Evolutionary conservation across 768 basidiomycete species (phyloP).

Genomic region (Collybiopsis luxurians): DNA sequence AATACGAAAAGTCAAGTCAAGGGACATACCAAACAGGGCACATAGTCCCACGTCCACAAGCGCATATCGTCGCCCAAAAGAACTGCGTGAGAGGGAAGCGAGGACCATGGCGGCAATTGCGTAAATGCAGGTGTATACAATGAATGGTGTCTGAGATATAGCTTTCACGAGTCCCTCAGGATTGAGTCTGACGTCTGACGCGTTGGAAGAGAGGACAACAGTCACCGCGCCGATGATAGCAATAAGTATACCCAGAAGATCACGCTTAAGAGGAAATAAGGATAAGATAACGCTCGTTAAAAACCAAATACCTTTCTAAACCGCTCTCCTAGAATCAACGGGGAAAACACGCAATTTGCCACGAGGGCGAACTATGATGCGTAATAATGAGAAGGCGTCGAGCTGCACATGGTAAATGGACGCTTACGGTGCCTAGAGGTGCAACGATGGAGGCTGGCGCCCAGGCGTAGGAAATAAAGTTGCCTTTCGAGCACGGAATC

Average conservation of each 20-base stretch:
- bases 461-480: constrained; percentile 88
- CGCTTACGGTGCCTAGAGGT: constrained; percentile 87
- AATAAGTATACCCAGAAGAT: constrained; percentile 74
- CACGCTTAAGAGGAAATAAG: constrained; percentile 45
- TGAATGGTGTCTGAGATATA: constrained; percentile 67
- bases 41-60: constrained; percentile 87
- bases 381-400: constrained; percentile 4
- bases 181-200: constrained; percentile 67
- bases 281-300: neutral
- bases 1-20: neutral
- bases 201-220: constrained; percentile 81
- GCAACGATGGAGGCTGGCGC: constrained; percentile 93
- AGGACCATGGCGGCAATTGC: constrained; percentile 55
- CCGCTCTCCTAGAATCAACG: constrained; percentile 75
- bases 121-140: constrained; percentile 72
- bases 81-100: constrained; percentile 61
- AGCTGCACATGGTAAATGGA: constrained; percentile 9
- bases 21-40: constrained; percentile 68
- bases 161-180: constrained; percentile 66
- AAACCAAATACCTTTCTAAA: constrained; percentile 64
- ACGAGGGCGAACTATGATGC: constrained; percentile 75
- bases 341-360: constrained; percentile 93
- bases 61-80: constrained; percentile 63
- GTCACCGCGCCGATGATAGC: constrained; percentile 89
- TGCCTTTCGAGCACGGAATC: constrained; percentile 40